Evolutionary conservation across 2,329 filamentous ascomycete genomes (phyloP).

Genomic region (Sporothrix brasiliensis): DNA sequence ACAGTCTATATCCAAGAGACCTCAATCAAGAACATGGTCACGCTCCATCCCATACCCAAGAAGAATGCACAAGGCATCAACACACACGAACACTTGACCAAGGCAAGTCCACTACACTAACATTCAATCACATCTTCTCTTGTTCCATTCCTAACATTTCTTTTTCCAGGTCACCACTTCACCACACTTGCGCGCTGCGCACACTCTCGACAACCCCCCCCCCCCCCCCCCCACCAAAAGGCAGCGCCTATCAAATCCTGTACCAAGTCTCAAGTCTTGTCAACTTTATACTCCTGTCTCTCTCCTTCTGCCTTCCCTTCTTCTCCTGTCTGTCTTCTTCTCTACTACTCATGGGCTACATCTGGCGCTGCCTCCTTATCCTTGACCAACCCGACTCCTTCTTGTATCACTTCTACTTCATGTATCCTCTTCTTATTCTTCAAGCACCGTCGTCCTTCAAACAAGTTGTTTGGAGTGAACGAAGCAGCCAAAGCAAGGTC

Average conservation of each 20-base stretch:
- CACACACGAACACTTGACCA: not conserved
- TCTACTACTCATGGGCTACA: not conserved
- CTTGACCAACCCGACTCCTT: not conserved
- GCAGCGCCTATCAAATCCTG: constrained; percentile 8
- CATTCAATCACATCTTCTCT: not conserved
- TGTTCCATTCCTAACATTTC: not conserved
- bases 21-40: not conserved
- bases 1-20: not conserved
- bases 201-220: not conserved
- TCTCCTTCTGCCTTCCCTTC: not conserved
- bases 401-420: constrained; percentile 2
- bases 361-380: not conserved
- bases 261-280: constrained; percentile 1
- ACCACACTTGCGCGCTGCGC: not conserved
- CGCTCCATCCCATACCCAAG: not conserved
- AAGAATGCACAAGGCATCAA: constrained; percentile 10
- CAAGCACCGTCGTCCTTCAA: not conserved
- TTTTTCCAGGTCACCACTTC: not conserved
- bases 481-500: not conserved
- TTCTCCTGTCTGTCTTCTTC: not conserved
- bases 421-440: not conserved
- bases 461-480: constrained; percentile 4
- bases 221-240: not conserved
- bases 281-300: not conserved
- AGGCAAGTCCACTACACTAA: not conserved